Base-by-base conservation (phyloP, 2,329 filamentous ascomycete species). In the Botrytis byssoidea region DNA sequence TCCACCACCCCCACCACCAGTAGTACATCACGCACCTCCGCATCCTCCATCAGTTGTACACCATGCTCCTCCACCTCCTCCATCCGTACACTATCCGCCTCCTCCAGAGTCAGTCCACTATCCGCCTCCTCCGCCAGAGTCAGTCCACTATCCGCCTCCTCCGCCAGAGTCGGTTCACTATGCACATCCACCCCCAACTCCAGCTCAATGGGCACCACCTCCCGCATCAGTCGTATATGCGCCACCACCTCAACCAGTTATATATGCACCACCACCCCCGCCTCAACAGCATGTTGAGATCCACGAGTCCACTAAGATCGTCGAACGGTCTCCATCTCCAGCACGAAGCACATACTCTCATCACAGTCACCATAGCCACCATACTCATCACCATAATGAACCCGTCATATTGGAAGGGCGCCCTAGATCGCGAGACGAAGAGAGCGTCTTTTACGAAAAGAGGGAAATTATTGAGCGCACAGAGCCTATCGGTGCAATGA, bases 271-370 rank as follows among this genome's bases (percentile, higher is more conserved):
- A 35, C 70, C 73, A 44, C 68, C 76, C 25, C 67, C 73, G 5
- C 78, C 81, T 16, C 76, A 78, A 4, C 80, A 82, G 29, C 77
- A 77, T 10, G 67, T 80, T 22, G 83, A 88, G 35, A 78, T 86
- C 4, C 80, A 84, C 25, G 84, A 87, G 60, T 85, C 83, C 29
- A 86, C 84, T 5, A 84, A 83, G 55, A 80, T 86, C 29, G 80
- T 86, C 46, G 79, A 81, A 74, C 73, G 75, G 44, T 72, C 73
- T 22, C 74, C 73, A 42, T 76, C 75, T 48, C 77, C 78, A 51
- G 74, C 76, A 44, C 63, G 46, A 70, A 68, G 64, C 29, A 20
- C 40, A 22, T 63, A 75, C 40, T 67, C 60, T 42, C 70, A 72
- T 40, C 70, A 71, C 10, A 71, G 69, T 40, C 69, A 70, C 22